Evolutionary conservation across 257 asterid genomes (phyloP), one percentile per base, ranked within the genome.

Genomic region (Przewalskia tangutica): DNA sequence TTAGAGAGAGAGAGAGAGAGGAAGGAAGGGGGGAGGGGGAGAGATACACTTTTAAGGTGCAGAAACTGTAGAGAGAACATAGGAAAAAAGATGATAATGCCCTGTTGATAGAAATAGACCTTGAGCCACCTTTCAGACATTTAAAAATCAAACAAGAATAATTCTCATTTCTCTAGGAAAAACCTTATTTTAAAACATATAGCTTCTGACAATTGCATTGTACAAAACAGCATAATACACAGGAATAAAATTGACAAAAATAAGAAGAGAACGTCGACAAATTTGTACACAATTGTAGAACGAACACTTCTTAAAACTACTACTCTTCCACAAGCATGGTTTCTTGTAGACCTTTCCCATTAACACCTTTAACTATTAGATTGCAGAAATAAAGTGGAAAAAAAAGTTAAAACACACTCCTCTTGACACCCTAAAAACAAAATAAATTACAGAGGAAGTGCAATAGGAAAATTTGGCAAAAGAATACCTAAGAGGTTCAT

Each of bases 351-450:
- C 60, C 27, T 13, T 14, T 44, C 46, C 46, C 40, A 73, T 48
- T 6, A 48, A 48, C 58, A n/a, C 77, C 56, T 20, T 20, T 23
- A 23, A 75, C 80, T 12, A 75, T 12, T 23, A 50, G 62, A 75
- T 75, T 50, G 79, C 79, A 75, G 13, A 27, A 7, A 48, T 48
- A 75, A 50, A 50, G 7, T 73, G 8, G 9, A 51, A 40, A 65
- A 32, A 27, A 54, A 66, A 56, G 60, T 75, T 50, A 66, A 55
- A 55, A 50, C 77, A 18, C 77, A 51, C 53, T 63, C 83, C 77
- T 80, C 63, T 79, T 23, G 12, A 79, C 78, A 55, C 81, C 77
- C 65, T 75, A 80, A 55, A 80, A 71, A 63, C 53, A 65, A 46
- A 34, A 63, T 8, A 64, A 77, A 20, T 32, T 36, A 38, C 56